Conservation (phyloP, 345 rosid genomes). For the Hypericum perforatum region DNA sequence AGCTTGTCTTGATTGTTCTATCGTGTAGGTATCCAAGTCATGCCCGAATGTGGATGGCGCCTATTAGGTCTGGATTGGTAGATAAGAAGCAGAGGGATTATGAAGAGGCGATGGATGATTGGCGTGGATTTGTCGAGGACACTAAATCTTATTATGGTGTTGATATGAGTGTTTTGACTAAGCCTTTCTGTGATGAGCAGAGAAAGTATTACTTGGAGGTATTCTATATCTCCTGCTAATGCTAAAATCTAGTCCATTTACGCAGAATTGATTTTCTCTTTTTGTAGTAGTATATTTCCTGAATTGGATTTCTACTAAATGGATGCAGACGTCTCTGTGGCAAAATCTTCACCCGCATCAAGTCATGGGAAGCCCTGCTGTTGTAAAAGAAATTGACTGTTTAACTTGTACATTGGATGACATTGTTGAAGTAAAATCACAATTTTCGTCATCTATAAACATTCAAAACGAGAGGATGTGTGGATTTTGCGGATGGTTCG, state of each 20-base stretch:
- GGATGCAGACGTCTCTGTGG: conserved; percentile 77
- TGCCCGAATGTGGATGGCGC: conserved; percentile 98
- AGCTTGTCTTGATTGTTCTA: not conserved
- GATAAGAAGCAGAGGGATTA: conserved; percentile 58
- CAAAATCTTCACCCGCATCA: conserved; percentile 90
- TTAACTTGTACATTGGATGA: conserved; percentile 66
- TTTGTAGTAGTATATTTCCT: not conserved
- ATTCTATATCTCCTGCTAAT: not conserved
- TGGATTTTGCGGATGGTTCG: conserved; percentile 96
- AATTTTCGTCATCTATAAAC: conserved; percentile 39
- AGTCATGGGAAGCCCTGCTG: conserved; percentile 63
- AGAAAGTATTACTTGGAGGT: conserved; percentile 78
- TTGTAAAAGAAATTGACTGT: conserved; percentile 82
- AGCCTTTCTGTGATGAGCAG: conserved; percentile 74
- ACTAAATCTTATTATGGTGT: conserved; percentile 66
- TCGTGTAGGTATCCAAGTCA: conserved; percentile 91
- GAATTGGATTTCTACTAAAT: conserved; percentile 4
- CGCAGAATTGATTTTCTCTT: not conserved
- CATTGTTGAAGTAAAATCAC: conserved; percentile 55
- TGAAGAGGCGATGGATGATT: conserved; percentile 80
- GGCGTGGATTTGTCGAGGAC: conserved; percentile 60
- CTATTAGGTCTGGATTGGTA: conserved; percentile 58
- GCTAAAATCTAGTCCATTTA: no score
- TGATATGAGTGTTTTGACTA: conserved; percentile 63
- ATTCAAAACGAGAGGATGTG: conserved; percentile 41